These are phyloP conservation scores for Madurella mycetomatis DNA, from an alignment of 2,329 filamentous ascomycete species.

Conservation along the genomic window DNA sequence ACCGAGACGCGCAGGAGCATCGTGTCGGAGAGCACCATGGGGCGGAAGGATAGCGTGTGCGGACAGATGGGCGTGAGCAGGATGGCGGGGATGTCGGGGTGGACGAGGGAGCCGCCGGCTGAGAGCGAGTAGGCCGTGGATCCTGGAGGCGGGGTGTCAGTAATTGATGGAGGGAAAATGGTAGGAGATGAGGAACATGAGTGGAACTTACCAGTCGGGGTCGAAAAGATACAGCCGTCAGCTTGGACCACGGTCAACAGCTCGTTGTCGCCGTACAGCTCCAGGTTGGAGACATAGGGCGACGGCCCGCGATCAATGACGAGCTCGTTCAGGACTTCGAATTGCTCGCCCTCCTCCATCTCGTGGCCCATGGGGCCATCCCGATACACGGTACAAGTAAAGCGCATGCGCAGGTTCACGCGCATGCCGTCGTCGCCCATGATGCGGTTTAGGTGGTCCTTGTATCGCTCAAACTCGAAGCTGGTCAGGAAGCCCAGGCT, in stretches of 20 bases:
- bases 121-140: conserved; percentile 95
- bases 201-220: conserved; percentile 64
- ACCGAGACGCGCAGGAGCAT: conserved; percentile 87
- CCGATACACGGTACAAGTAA: conserved; percentile 95
- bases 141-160: conserved; percentile 37
- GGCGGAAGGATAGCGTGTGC: conserved; percentile 92
- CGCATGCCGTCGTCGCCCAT: conserved; percentile 97
- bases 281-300: conserved; percentile 93
- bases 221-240: conserved; percentile 96
- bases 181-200: not conserved
- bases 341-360: conserved; percentile 86
- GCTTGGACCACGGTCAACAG: conserved; percentile 93
- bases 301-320: conserved; percentile 97
- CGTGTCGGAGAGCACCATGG: conserved; percentile 95
- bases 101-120: conserved; percentile 89
- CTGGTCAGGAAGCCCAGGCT: conserved; percentile 85
- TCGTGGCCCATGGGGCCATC: conserved; percentile 57
- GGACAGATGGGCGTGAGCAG: conserved; percentile 96
- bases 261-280: conserved; percentile 92
- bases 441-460: conserved; percentile 76
- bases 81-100: conserved; percentile 95
- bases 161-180: not conserved
- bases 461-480: conserved; percentile 84
- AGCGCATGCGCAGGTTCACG: conserved; percentile 96
- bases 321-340: conserved; percentile 96